Base-by-base conservation (phyloP, 768 basidiomycete species). In the Podaxis mareebaensis region DNA sequence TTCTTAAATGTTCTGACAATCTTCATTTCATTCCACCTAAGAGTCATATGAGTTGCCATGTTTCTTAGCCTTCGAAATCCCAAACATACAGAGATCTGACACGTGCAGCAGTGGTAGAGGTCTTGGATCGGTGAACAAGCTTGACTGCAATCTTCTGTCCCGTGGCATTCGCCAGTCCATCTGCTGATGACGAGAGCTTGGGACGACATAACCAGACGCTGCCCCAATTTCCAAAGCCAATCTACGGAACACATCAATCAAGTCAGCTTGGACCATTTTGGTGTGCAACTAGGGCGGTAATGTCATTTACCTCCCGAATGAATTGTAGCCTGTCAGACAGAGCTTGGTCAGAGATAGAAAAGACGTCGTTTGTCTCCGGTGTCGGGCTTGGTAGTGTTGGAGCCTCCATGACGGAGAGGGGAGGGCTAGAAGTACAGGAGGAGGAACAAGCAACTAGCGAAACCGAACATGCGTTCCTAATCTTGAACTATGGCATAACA, bases 21-120 rank as follows among this genome's bases (percentile, higher is more conserved):
- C 83, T 96, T 96, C 95, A 96, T 96, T 79, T 98, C 95, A 71
- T 95, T 96, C 95, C 95, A 95, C 78, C 92, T 94, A 60, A 7
- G 64, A 48, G 17, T 46, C 38, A 48, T 54, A 15, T 46, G 42
- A 52, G 40, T 20, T 57, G 40, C 33, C 40, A 59, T 11, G 38
- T 44, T 63, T 40, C 30, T 13, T n/a, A 12, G 38, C 49, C 60
- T 58, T 42, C 48, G 22, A 26, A 20, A 56, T 26, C 54, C 26
- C 1, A 10, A 11, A 79, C 89, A 65, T 71, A 97, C 86, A 99
- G 79, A 51, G 95, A 95, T 70, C 89, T 81, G 61, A 99, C 92
- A 58, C 96, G 85, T 15, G 95, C 94, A 4, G 93, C 91, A 0
- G 93, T 94, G 11, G 93, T 93, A 33, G 90, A 83, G 12, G 90